These are phyloP conservation scores for Ganoderma boninense DNA, from an alignment of 1,284 basidiomycete species.

Conservation along the genomic window DNA sequence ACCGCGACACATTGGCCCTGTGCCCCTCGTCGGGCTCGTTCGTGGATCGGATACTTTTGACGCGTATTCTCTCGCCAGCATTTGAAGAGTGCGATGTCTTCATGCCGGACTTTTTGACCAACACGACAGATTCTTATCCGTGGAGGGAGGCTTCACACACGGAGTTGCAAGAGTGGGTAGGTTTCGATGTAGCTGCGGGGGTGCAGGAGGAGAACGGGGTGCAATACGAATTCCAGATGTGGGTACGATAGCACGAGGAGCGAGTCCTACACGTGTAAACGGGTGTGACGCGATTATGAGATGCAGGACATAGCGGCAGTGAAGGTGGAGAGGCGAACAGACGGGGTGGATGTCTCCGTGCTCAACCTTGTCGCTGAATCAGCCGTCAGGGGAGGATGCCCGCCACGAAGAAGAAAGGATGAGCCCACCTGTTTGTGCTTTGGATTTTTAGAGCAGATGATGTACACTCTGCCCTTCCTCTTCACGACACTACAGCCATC, in stretches of 20 bases:
- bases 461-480: slow-evolving; percentile 92
- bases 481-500: slow-evolving; percentile 88
- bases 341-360: background rate
- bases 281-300: slow-evolving; percentile 2
- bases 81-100: slow-evolving; percentile 89
- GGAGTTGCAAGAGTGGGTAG: slow-evolving; percentile 79
- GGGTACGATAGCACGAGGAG: slow-evolving; percentile 57
- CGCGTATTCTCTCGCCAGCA: slow-evolving; percentile 78
- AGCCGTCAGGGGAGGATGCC: slow-evolving; percentile 26
- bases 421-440: slow-evolving; percentile 95
- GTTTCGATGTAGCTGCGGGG: slow-evolving; percentile 80
- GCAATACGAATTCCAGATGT: slow-evolving; percentile 93
- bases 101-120: slow-evolving; percentile 74
- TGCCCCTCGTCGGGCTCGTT: slow-evolving; percentile 48
- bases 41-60: slow-evolving; percentile 87
- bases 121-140: slow-evolving; percentile 17
- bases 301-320: background rate
- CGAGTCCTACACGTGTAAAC: background rate
- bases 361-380: slow-evolving; percentile 68
- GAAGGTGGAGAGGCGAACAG: background rate
- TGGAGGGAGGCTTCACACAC: slow-evolving; percentile 72
- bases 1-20: slow-evolving; percentile 70
- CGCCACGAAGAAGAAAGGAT: slow-evolving; percentile 7
- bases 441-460: slow-evolving; percentile 93
- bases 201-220: slow-evolving; percentile 84